phyloP scores from a whole-genome alignment of 768 basidiomycete species.

The Boletus edulis region DNA sequence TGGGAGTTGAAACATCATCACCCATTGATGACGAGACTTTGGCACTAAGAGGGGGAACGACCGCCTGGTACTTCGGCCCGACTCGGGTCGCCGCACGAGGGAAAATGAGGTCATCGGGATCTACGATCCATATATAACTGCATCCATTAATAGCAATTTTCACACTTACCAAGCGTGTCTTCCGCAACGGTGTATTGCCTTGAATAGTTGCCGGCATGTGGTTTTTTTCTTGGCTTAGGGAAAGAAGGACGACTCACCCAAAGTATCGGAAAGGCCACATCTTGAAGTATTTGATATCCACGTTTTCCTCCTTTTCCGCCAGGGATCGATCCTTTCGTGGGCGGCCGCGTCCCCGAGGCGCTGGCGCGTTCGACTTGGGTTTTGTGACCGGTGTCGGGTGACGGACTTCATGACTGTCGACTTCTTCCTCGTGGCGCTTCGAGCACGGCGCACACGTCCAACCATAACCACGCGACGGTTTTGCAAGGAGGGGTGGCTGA shows the following conservation, averaged over 20 bases:
- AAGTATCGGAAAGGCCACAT: conserved; percentile 98
- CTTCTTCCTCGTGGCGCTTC: conserved; percentile 80
- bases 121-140: conserved; percentile 44
- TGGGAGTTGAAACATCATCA: neutral
- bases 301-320: conserved; percentile 74
- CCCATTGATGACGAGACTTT: conserved; percentile 37
- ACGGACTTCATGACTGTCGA: conserved; percentile 71
- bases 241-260: conserved; percentile 57
- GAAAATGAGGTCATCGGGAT: conserved; percentile 96
- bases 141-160: conserved; percentile 12
- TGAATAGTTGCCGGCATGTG: conserved; percentile 11
- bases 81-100: conserved; percentile 91
- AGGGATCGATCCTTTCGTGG: conserved; percentile 73
- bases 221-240: neutral
- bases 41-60: conserved; percentile 41
- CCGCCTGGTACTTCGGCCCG: conserved; percentile 82
- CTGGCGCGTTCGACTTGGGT: conserved; percentile 69
- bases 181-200: conserved; percentile 90
- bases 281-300: conserved; percentile 80
- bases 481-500: conserved; percentile 84
- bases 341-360: conserved; percentile 68
- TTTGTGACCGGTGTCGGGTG: conserved; percentile 52
- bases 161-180: conserved; percentile 76
- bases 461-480: conserved; percentile 94
- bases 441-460: conserved; percentile 98